Percentiles rank a stretch among this genome's conserved stretches.
Evolutionary conservation across 345 rosid species (phyloP).

Genomic region (Theobroma cacao): DNA sequence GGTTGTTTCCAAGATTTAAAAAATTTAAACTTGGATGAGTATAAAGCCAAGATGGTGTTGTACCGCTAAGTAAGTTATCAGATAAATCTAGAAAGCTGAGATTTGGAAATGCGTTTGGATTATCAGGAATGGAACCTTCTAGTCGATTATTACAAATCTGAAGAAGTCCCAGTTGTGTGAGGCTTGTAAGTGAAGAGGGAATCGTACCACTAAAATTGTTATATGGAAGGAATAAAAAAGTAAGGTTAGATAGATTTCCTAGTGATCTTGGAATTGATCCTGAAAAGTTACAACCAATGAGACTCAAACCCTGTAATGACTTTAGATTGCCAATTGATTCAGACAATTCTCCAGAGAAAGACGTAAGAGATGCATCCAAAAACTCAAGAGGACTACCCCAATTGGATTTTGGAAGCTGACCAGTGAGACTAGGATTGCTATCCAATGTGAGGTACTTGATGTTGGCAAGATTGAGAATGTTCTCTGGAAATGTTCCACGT

Average conservation of each 20-base stretch:
- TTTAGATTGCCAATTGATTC: not conserved
- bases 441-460: not conserved
- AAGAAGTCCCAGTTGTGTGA: not conserved
- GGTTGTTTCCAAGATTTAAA: not conserved
- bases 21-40: not conserved
- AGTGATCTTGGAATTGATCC: not conserved
- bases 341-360: not conserved
- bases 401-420: not conserved
- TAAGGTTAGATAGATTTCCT: not conserved
- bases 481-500: not conserved
- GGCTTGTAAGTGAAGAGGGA: conserved; percentile 1
- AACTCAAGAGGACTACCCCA: not conserved
- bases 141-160: not conserved
- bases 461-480: not conserved
- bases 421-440: not conserved
- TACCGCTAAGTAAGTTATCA: not conserved
- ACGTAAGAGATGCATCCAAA: not conserved
- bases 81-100: not conserved
- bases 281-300: not conserved
- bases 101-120: not conserved
- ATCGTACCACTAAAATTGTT: not conserved
- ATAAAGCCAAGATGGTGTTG: not conserved
- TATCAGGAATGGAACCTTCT: not conserved
- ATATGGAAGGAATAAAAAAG: not conserved
- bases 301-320: not conserved